Base-by-base conservation (phyloP, 495 filamentous ascomycete genomes). In the Xylaria nigripes region DNA sequence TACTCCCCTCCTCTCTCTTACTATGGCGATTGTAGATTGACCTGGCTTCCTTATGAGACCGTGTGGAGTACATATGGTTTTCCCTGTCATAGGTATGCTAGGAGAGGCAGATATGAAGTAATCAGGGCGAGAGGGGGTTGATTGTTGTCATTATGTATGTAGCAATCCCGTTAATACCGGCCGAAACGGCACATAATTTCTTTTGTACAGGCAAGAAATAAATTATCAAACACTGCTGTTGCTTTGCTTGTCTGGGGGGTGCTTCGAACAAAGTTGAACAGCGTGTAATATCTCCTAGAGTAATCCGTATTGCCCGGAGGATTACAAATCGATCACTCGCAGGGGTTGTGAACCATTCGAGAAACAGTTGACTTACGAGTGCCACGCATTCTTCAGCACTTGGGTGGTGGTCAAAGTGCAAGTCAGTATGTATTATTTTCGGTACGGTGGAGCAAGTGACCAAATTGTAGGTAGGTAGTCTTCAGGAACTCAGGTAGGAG, bases 21-120 rank as follows among this genome's bases (percentile, higher is more conserved):
- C n/a, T 23, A 25, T 41, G 43, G 8, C 43, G 18, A 18, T 25
- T 52, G 40, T 45, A 36, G 50, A 34, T 52, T 45, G 27, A 22
- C 41, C 16, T 38, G 27, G 29, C 36, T 23, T 22, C 10, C 19
- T 18, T 15, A 23, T 27, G 30, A 36, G 36, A 15, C 32, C 30
- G 42, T 45, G 50, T 42, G 34, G 27, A 46, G 51, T 29, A 54
- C 51, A 54, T 46, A 40, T 54, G 32, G 43, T 34, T 36, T 36
- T 27, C 15, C 40, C 13, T 27, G 27, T 22, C 43, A 54, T 19
- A n/a, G n/a, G n/a, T n/a, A 40, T 45, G 34, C 42, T 19, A 36
- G 32, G 9, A 44, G 43, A 32, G 29, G 24, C 23, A 16, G 24
- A 36, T 29, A 36, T 36, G 44, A 19, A 32, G 16, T 21, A 22